Conservation (phyloP, 352 stramenopile species). For the Phytophthora niederhauseri region DNA sequence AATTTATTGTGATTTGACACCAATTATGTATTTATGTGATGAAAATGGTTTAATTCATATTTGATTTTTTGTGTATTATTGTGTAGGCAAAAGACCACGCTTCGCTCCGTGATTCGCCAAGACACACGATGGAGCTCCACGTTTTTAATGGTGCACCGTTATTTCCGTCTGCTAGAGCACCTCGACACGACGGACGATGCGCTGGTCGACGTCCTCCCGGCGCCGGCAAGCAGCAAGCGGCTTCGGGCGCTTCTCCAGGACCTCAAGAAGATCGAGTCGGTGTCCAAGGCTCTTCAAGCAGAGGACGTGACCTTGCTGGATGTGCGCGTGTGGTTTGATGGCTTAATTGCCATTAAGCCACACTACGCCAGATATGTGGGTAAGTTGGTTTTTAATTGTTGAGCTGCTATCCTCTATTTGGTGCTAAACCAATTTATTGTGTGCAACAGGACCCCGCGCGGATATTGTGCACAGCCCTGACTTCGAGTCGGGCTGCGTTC, state of each 20-base stretch:
- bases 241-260: neutral
- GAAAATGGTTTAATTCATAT: neutral
- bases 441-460: neutral
- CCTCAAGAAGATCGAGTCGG: neutral
- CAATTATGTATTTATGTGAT: neutral
- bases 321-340: neutral
- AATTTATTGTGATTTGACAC: neutral
- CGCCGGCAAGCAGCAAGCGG: neutral
- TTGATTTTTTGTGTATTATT: neutral
- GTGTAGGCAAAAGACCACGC: neutral
- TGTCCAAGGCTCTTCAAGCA: neutral
- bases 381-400: neutral
- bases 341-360: neutral
- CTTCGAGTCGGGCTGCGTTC: constrained; percentile 12
- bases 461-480: constrained; percentile 35
- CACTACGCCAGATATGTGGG: neutral
- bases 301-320: neutral
- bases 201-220: neutral
- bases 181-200: neutral
- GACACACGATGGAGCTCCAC: neutral
- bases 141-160: neutral
- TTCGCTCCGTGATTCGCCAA: neutral
- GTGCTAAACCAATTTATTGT: neutral
- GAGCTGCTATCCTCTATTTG: neutral
- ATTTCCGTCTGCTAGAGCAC: neutral